Percentiles rank a stretch among this genome's conserved stretches.
Evolutionary conservation across 805 yeast species (phyloP).

Genomic region (Candida berthetii): DNA sequence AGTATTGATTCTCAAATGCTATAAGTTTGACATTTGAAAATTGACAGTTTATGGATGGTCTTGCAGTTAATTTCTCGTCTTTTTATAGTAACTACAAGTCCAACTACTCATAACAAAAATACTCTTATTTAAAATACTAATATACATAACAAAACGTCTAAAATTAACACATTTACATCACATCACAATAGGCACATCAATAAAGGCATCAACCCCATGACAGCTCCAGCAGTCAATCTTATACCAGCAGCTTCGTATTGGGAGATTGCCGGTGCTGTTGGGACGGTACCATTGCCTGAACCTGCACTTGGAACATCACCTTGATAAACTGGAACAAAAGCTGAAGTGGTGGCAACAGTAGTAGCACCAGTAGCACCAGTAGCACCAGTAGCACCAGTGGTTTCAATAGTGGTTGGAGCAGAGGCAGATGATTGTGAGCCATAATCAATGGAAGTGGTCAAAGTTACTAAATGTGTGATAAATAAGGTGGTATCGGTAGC

Average conservation of each 20-base stretch:
- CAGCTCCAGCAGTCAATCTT: not conserved
- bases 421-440: not conserved
- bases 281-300: slow-evolving; percentile 8
- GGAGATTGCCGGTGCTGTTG: slow-evolving; percentile 20
- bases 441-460: not conserved
- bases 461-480: not conserved
- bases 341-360: not conserved
- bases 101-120: not conserved
- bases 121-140: not conserved
- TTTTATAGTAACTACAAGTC: too few relatives aligned
- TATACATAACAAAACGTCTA: not conserved
- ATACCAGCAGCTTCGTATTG: slow-evolving; percentile 17
- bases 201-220: not conserved
- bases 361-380: not conserved
- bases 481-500: not conserved
- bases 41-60: too few relatives aligned
- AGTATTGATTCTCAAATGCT: too few relatives aligned
- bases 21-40: too few relatives aligned
- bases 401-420: not conserved
- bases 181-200: not conserved
- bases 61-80: too few relatives aligned
- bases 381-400: not conserved
- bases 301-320: slow-evolving; percentile 2
- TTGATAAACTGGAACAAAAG: slow-evolving; percentile 1
- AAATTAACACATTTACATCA: not conserved